Conservation (phyloP, 495 filamentous ascomycete genomes). For the Rhypophila decipiens region DNA sequence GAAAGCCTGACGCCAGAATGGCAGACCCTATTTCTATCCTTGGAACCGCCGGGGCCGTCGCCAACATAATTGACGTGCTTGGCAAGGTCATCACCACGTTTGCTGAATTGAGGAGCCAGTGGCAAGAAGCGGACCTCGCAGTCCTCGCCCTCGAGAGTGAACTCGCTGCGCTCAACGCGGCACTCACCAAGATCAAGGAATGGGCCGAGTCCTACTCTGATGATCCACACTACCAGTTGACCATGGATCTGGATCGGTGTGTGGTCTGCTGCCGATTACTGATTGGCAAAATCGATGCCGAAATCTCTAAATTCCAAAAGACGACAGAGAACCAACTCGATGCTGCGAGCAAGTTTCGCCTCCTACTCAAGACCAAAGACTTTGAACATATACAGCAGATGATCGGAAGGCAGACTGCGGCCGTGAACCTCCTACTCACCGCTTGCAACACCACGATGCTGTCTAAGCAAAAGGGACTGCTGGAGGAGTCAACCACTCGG, state of each 20-base stretch:
- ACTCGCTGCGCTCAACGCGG: constrained; percentile 16
- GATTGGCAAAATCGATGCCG: constrained; percentile 11
- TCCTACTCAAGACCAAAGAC: constrained; percentile 11
- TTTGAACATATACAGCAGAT: constrained; percentile 17
- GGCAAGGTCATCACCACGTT: constrained; percentile 11
- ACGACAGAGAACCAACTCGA: constrained; percentile 1
- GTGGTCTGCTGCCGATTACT: constrained; percentile 13
- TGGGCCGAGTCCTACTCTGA: constrained; percentile 12
- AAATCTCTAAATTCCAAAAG: constrained; percentile 8
- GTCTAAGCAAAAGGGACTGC: constrained; percentile 4
- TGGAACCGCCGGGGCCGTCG: constrained; percentile 14
- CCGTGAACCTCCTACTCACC: constrained; percentile 17
- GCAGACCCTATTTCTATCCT: constrained; percentile 16
- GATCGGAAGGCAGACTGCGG: constrained; percentile 14
- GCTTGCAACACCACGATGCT: constrained; percentile 7
- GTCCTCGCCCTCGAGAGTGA: constrained; percentile 15
- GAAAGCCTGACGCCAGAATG: too few relatives aligned
- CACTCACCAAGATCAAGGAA: constrained; percentile 18
- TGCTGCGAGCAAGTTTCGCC: constrained; percentile 8
- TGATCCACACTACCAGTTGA: constrained; percentile 18
- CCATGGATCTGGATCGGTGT: constrained; percentile 19
- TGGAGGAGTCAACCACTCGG: constrained; percentile 5
- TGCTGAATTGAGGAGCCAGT: constrained; percentile 12
- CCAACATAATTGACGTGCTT: constrained; percentile 12
- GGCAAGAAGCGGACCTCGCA: constrained; percentile 14